A percentile compares a stretch with the other conserved stretches of the same genome.
Conservation (phyloP, 2,329 filamentous ascomycete species). For the Chalaropsis thielavioides region DNA sequence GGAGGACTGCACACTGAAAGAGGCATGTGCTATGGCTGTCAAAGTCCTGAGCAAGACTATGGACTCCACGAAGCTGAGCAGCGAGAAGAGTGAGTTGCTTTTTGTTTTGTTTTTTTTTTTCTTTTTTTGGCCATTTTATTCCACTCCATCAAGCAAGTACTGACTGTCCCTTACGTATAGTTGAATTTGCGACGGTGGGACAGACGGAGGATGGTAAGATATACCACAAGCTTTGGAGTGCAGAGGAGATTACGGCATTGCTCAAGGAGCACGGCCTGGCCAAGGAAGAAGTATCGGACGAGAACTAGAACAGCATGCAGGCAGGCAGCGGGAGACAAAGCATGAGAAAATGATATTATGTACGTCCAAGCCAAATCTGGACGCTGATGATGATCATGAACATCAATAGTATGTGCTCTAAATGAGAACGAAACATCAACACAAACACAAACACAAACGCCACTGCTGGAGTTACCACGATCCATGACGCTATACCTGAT, state of each 20-base stretch:
- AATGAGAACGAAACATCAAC: neutral
- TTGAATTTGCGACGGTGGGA: conserved; percentile 96
- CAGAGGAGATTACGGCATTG: conserved; percentile 87
- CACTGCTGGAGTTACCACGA: no score
- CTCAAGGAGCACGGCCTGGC: conserved; percentile 91
- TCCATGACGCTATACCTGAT: no score
- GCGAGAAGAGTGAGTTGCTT: conserved; percentile 80
- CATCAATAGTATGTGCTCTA: neutral
- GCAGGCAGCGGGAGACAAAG: neutral
- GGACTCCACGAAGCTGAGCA: conserved; percentile 97
- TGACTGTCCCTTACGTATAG: conserved; percentile 31
- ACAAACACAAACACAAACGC: neutral
- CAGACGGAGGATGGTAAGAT: conserved; percentile 91
- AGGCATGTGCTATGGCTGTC: conserved; percentile 92
- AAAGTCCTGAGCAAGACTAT: conserved; percentile 99
- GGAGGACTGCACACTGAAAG: conserved; percentile 90
- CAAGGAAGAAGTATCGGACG: conserved; percentile 64
- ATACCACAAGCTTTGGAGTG: conserved; percentile 94
- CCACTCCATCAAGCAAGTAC: conserved; percentile 20
- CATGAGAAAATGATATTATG: neutral
- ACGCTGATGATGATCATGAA: conserved; percentile 10
- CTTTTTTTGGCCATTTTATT: conserved; percentile 21
- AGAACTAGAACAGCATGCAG: conserved; percentile 33
- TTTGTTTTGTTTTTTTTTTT: neutral
- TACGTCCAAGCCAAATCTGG: conserved; percentile 11